Conservation (phyloP, 2,329 filamentous ascomycete genomes). For the Botrytis medusae region DNA sequence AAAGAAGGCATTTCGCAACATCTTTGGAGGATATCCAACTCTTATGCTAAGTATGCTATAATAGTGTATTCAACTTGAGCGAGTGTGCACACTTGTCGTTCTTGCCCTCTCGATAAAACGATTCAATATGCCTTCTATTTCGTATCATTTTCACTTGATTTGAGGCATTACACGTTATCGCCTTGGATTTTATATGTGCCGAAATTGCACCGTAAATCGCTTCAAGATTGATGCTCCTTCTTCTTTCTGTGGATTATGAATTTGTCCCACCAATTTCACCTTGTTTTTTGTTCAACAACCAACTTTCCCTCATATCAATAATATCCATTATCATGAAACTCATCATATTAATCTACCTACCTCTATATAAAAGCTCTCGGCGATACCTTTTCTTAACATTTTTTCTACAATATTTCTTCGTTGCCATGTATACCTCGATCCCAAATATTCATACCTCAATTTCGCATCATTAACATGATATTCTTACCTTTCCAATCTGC, state of each 20-base stretch:
- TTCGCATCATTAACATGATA: not conserved
- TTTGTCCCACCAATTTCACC: not conserved
- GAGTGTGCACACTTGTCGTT: not conserved
- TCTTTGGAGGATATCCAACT: not conserved
- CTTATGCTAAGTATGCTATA: not conserved
- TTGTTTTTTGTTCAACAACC: not conserved
- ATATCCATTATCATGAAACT: not conserved
- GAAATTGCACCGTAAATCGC: not conserved
- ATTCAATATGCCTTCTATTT: not conserved
- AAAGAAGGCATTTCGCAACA: fast-evolving
- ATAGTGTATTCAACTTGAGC: not conserved
- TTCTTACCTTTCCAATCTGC: not conserved
- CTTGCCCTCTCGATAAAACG: not conserved
- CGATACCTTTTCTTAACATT: not conserved
- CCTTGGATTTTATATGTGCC: not conserved
- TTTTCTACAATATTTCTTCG: not conserved
- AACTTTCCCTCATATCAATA: not conserved
- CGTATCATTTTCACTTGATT: not conserved
- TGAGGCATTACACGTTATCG: not conserved
- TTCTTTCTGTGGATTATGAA: not conserved
- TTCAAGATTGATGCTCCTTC: not conserved
- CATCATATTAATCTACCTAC: not conserved
- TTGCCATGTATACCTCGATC: not conserved
- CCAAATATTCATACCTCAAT: not conserved
- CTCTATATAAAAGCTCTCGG: not conserved